phyloP scores from a whole-genome alignment of 106 monocot species.

The Triglochin maritima region DNA sequence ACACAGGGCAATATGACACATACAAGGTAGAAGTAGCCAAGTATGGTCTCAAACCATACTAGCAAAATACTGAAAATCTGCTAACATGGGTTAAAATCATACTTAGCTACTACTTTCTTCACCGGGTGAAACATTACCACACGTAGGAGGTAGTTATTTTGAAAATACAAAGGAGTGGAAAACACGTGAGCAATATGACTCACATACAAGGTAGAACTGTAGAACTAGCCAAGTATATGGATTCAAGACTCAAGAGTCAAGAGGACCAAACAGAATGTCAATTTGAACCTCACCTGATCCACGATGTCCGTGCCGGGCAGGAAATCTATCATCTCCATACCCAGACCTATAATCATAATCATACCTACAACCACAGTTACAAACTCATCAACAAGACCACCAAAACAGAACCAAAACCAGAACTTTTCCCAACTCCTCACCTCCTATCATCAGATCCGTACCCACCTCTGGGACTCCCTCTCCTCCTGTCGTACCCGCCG shows the following conservation, averaged over 20 bases:
- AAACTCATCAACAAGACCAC: background rate
- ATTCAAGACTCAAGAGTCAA: too few species aligned
- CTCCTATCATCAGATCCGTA: slow-evolving; percentile 22
- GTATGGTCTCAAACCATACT: too few species aligned
- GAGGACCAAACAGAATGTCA: background rate
- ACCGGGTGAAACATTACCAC: too few species aligned
- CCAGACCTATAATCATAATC: slow-evolving; percentile 52
- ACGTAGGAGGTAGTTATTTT: too few species aligned
- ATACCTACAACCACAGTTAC: slow-evolving; percentile 25
- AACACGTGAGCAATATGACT: too few species aligned
- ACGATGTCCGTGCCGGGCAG: slow-evolving; percentile 37
- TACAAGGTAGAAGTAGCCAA: background rate
- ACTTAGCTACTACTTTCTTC: too few species aligned
- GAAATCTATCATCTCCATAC: slow-evolving; percentile 45
- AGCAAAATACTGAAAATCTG: too few species aligned
- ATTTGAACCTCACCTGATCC: slow-evolving; percentile 26
- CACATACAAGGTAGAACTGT: background rate
- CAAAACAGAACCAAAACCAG: background rate
- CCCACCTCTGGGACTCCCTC: slow-evolving; percentile 46
- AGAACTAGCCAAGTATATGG: background rate
- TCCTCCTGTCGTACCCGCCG: slow-evolving; percentile 51
- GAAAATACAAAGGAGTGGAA: too few species aligned
- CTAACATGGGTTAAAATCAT: too few species aligned
- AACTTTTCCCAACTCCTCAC: background rate
- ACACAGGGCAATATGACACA: background rate